Evolutionary conservation across 768 basidiomycete species (phyloP), one percentile per base, ranked within the genome.

Genomic region (Pulveroboletus sp.): DNA sequence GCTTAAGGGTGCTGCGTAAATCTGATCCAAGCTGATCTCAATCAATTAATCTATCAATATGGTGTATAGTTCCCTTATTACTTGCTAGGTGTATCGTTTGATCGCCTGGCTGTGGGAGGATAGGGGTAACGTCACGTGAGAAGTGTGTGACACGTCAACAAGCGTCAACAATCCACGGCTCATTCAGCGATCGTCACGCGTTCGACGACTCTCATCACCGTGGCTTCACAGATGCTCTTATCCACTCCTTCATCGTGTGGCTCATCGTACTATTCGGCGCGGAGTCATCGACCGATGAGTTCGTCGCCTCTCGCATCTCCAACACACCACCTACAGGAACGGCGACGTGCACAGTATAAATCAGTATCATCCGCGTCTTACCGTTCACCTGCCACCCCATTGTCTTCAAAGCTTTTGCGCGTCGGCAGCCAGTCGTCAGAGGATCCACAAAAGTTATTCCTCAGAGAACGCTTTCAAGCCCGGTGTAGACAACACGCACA

Each of bases 401-500:
- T 40, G 2, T 54, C 46, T 15, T 46, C 54, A 3, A 53, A 59
- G 12, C 50, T 53, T 21, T 65, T 59, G 36, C 45, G 52, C 28
- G 5, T n/a, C 12, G 43, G 42, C 5, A 54, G 12, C 14, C 58
- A 59, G 42, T 46, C 59, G 1, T 54, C 65, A 2, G 76, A 76
- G 46, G 74, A 79, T 15, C 69, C 81, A 0, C 77, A 81, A 49
- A 81, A 77, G 37, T 56, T 68, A 5, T 76, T 87, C 41, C 63
- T 88, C 42, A 69, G 81, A 26, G 81, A 83, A 45, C 76, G 78
- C 28, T 78, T 87, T 53, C 78, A 77, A 57, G 77, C 76, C 4
- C 75, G 78, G 43, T 86, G 83, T 63, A 60, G 83, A 39, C 81
- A 85, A 61, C 73, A 83, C 17, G 84, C 82, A 0, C 71, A 73